Conservation (phyloP, 371 early-diverging fungal genomes). For the Mortierella sp. region DNA sequence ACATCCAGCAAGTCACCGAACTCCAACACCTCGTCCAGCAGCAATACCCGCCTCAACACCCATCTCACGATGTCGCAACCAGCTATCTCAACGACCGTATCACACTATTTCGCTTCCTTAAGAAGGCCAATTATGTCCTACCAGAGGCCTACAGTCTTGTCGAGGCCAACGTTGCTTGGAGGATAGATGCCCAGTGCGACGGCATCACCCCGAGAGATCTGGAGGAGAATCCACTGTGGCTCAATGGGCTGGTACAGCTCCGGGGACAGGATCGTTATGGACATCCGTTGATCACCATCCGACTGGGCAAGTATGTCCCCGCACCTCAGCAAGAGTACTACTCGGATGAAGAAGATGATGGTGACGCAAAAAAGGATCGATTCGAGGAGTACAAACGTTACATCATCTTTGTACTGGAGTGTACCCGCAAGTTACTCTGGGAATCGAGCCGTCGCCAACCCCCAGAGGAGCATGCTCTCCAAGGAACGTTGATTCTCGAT, state of each 20-base stretch:
- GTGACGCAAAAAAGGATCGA: slow-evolving; percentile 28
- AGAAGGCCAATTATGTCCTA: slow-evolving; percentile 46
- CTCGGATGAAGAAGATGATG: slow-evolving; percentile 5
- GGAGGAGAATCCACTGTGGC: slow-evolving; percentile 39
- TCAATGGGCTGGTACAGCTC: slow-evolving; percentile 32
- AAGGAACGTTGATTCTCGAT: slow-evolving; percentile 44
- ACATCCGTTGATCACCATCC: slow-evolving; percentile 46
- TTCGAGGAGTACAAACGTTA: slow-evolving; percentile 47
- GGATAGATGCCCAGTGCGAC: slow-evolving; percentile 27
- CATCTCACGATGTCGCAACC: slow-evolving; percentile 33
- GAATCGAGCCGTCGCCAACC: slow-evolving; percentile 50
- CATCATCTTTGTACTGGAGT: slow-evolving; percentile 51
- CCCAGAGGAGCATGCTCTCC: slow-evolving; percentile 42
- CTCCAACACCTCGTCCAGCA: slow-evolving; percentile 50
- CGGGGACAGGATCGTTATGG: slow-evolving; percentile 52
- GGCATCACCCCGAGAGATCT: slow-evolving; percentile 41
- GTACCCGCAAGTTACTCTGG: slow-evolving; percentile 50
- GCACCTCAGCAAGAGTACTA: slow-evolving; percentile 32
- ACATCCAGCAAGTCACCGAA: slow-evolving; percentile 47
- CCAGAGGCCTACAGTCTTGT: slow-evolving; percentile 46
- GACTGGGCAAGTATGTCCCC: slow-evolving; percentile 40
- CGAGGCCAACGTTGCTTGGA: slow-evolving; percentile 45
- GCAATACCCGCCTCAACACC: slow-evolving; percentile 35
- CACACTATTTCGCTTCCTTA: slow-evolving; percentile 54
- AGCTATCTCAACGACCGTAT: slow-evolving; percentile 50